Evolutionary conservation across 768 basidiomycete species (phyloP).

Genomic region (Lepiota venenata): DNA sequence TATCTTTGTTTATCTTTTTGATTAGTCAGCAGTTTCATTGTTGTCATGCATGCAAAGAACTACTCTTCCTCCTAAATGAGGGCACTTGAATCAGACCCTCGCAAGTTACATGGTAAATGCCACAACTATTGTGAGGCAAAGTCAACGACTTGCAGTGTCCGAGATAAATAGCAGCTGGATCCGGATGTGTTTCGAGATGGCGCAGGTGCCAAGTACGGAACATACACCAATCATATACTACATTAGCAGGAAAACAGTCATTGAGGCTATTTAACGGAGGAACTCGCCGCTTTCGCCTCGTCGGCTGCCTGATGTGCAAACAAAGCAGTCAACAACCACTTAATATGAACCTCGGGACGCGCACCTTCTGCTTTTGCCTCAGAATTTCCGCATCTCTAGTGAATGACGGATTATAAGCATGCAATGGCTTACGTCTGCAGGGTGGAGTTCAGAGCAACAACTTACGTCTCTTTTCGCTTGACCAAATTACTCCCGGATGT

Average conservation of each 20-base stretch:
- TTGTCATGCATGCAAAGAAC: neutral
- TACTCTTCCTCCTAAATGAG: neutral
- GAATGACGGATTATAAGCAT: conserved; percentile 15
- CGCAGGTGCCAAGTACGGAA: no score
- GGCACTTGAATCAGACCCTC: neutral
- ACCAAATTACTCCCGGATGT: conserved; percentile 55
- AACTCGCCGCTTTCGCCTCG: conserved; percentile 38
- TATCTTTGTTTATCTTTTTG: neutral
- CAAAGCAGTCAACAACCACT: conserved; percentile 1
- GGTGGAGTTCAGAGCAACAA: conserved; percentile 21
- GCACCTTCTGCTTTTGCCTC: conserved; percentile 77
- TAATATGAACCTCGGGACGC: conserved; percentile 11
- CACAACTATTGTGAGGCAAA: neutral
- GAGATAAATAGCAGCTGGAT: no score
- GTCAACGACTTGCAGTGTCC: no score
- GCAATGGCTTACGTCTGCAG: conserved; percentile 9
- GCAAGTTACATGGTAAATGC: neutral
- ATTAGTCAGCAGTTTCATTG: neutral
- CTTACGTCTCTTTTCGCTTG: conserved; percentile 76
- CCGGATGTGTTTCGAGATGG: no score
- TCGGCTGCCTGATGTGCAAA: conserved; percentile 46
- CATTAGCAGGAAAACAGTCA: no score
- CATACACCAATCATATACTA: no score
- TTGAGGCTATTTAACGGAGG: no score
- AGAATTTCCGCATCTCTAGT: conserved; percentile 72